Base-by-base conservation (phyloP, 2,329 filamentous ascomycete genomes). In the Fusarium aywerte region DNA sequence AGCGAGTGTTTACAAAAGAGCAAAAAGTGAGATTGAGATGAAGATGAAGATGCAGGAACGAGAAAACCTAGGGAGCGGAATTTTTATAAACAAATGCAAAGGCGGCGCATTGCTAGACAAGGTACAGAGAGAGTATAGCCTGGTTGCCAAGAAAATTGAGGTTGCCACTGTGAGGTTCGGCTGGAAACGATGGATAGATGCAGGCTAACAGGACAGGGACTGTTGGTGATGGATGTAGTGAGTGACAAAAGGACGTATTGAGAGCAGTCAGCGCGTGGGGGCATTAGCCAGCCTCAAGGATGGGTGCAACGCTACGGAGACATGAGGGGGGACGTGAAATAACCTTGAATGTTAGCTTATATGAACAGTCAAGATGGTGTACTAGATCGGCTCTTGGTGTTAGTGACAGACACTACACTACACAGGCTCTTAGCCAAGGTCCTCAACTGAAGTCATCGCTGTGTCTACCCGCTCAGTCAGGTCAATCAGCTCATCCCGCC, bases 31-130 rank as follows among this genome's bases (percentile, higher is more conserved):
- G 27, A n/a, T 29, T 39, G 51, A 33, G 11, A 32, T 25, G 49
- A 59, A 36, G 42, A 54, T 54, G 61, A 45, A 42, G 58, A 57
- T 65, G 65, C 45, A 55, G 49, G 68, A 64, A 45, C 48, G 25
- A 39, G 20, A 49, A 2, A 5, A 40, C n/a, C 27, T 42, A 49
- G 48, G 50, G 50, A 53, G 27, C 32, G 16, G 39, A 48, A 29
- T 38, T 43, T 23, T 49, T 49, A 49, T 49, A 49, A 38, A 38
- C 13, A 27, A 49, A 36, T 16, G 32, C 21, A 16, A 21, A 7
- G 10, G 29, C 15, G 10, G 29, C 20, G 43, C 29, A 15, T 18
- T 45, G 15, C 25, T 43, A 18, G n/a, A 21, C 18, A 32, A 20
- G 11, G 21, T 48, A 36, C 36, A 39, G 18, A 39, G 32, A 1